A percentile compares a stretch with the other conserved stretches of the same genome.
These are phyloP conservation scores for Crucihimalaya himalaica DNA, from an alignment of 345 rosid species.

Conservation along the genomic window DNA sequence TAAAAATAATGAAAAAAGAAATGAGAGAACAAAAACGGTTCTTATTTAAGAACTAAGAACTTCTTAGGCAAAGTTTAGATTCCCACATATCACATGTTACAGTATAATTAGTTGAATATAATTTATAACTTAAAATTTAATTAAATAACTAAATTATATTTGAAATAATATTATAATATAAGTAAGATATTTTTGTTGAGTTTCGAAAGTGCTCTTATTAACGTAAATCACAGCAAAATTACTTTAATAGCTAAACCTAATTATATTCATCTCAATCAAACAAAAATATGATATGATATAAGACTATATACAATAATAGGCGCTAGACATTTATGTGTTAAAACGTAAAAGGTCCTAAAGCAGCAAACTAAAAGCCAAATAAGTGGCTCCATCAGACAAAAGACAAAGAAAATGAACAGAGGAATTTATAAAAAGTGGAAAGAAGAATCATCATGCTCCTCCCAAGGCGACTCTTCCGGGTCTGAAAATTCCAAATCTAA, in stretches of 20 bases:
- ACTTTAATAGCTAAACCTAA: background rate
- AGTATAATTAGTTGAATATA: too few species aligned
- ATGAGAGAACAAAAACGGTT: too few species aligned
- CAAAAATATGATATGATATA: background rate
- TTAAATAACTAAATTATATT: too few species aligned
- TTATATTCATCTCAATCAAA: background rate
- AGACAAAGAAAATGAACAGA: constrained; percentile 35
- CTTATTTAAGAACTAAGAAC: too few species aligned
- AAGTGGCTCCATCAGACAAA: constrained; percentile 36
- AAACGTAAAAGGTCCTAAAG: constrained; percentile 16
- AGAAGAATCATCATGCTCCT: constrained; percentile 38
- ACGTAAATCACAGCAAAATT: background rate
- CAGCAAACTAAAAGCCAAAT: constrained; percentile 16
- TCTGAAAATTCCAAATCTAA: constrained; percentile 40
- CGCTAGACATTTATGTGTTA: constrained; percentile 18
- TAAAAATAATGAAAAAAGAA: too few species aligned
- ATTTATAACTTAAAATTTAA: too few species aligned
- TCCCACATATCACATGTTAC: too few species aligned
- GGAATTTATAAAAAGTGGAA: constrained; percentile 24
- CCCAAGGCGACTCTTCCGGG: constrained; percentile 47
- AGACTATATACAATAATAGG: background rate
- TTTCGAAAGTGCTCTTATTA: too few species aligned
- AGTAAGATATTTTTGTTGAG: too few species aligned
- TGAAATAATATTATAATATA: too few species aligned
- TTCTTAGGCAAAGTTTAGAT: too few species aligned